Base-by-base conservation (phyloP, 1,284 basidiomycete genomes). In the Stygiomarasmius scandens region DNA sequence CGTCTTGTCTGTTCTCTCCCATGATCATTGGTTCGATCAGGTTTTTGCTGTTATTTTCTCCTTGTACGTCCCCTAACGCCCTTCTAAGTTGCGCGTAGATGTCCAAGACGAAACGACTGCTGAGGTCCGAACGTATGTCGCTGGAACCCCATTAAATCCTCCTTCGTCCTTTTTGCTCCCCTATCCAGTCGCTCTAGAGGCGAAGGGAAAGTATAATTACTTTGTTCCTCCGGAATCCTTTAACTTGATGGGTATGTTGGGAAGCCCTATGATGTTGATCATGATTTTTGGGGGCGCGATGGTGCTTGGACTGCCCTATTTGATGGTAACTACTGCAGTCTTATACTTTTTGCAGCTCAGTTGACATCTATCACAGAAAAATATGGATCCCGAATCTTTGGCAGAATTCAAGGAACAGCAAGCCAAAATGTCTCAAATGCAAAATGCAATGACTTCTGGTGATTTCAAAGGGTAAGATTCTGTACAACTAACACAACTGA, bases 241-340 rank as follows among this genome's bases (percentile, higher is more conserved):
- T 77, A 90, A 92, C 70, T 64, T 93, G 24, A 58, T 92, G 54
- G 85, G 78, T 49, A 90, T 95, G 89, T 77, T 95, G 66, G 86
- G 89, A 65, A 93, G 84, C 68, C 93, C 93, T 2, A 94, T 95
- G 93, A 89, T 93, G 74, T 74, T 95, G 58, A 84, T 95, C 75
- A 91, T 93, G 88, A 75, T 88, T 19, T 77, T 83, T 63, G 87
- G 80, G 45, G 92, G 81, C 27, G 74, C 76, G 32, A 84, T 94
- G 82, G 83, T 92, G 72, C 73, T 92, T 20, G 83, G 77, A n/a
- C 85, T 89, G 81, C 93, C 93, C 1, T 93, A 90, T 69, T 69
- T 95, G 60, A 89, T 89, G 78, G 92, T 93, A 47, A 34, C 14
- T 14, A 41, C 20, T 29, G 10, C 23, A 10, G 2, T 32, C 19